phyloP scores from a whole-genome alignment of 1,139 yeast species.

The Hemisphaericaspora xylofermentans region DNA sequence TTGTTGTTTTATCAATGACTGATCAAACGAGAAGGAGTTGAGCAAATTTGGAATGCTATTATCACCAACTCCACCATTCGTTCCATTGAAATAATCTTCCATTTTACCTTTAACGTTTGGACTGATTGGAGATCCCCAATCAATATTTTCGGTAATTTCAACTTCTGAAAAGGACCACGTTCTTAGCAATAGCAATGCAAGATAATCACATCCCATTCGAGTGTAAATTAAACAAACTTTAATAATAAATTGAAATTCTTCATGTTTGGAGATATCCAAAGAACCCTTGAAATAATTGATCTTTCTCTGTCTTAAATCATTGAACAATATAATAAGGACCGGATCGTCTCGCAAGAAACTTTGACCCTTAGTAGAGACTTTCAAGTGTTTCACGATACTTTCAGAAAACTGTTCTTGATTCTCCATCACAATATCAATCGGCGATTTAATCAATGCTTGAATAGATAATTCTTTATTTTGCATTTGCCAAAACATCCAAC shows the following conservation, averaged over 20 bases:
- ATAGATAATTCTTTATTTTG: slow-evolving; percentile 53
- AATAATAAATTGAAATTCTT: slow-evolving; percentile 62
- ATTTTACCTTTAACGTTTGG: slow-evolving; percentile 2
- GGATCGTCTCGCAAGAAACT: slow-evolving; percentile 78
- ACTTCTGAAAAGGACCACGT: slow-evolving; percentile 64
- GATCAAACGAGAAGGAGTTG: slow-evolving; percentile 3
- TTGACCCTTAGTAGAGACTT: slow-evolving; percentile 27
- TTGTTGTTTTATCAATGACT: background rate
- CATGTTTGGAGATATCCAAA: slow-evolving; percentile 38
- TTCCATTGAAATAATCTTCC: slow-evolving; percentile 7
- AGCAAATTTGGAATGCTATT: slow-evolving; percentile 6
- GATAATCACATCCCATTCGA: slow-evolving; percentile 89
- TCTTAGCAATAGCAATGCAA: slow-evolving; percentile 60
- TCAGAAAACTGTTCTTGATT: slow-evolving; percentile 22
- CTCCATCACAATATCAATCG: slow-evolving; percentile 41
- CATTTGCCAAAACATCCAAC: slow-evolving; percentile 79
- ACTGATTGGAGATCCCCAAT: slow-evolving; percentile 9
- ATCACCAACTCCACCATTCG: slow-evolving; percentile 6
- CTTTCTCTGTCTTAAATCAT: slow-evolving; percentile 54
- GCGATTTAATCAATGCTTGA: slow-evolving; percentile 63
- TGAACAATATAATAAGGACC: slow-evolving; percentile 65
- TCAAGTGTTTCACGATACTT: slow-evolving; percentile 18
- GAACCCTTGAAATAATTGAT: slow-evolving; percentile 51
- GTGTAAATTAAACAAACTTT: slow-evolving; percentile 67
- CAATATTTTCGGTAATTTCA: slow-evolving; percentile 12